Conservation (phyloP, 192 early-diverging fungal species). For the Funneliformis geosporum region DNA sequence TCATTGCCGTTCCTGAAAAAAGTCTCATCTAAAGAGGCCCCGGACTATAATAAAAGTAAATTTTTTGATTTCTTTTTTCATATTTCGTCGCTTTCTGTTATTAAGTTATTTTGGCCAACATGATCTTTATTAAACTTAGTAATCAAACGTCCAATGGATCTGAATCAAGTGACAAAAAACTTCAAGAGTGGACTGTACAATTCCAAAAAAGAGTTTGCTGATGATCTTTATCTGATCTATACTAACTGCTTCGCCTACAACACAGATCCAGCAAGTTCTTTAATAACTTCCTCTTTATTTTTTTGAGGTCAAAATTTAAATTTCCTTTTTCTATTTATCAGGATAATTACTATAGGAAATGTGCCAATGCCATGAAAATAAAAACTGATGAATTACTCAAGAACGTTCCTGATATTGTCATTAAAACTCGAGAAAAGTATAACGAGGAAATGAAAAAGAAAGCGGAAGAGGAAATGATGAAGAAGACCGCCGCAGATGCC, state of each 20-base stretch:
- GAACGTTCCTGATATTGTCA: constrained; percentile 79
- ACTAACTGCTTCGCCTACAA: constrained; percentile 93
- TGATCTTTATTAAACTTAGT: constrained; percentile 49
- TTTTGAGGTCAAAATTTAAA: not conserved
- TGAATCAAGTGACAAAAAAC: constrained; percentile 87
- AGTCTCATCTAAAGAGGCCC: constrained; percentile 87
- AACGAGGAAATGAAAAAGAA: constrained; percentile 29
- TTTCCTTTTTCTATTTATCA: constrained; percentile 33
- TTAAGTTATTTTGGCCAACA: not conserved
- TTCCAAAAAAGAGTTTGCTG: constrained; percentile 82
- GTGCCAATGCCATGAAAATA: constrained; percentile 79
- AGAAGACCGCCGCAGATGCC: constrained; percentile 36
- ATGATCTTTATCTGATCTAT: constrained; percentile 91
- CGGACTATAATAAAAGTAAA: constrained; percentile 85
- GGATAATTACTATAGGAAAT: constrained; percentile 85
- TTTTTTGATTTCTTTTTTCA: not conserved
- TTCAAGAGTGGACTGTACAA: constrained; percentile 78
- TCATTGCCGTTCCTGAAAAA: constrained; percentile 83
- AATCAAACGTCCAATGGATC: constrained; percentile 95
- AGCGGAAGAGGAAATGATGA: constrained; percentile 30
- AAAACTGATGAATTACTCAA: constrained; percentile 74
- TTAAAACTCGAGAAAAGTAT: constrained; percentile 59
- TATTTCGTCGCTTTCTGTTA: not conserved
- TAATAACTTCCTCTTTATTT: not conserved
- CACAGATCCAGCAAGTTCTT: constrained; percentile 61